Evolutionary conservation across 495 filamentous ascomycete species (phyloP).

Genomic region (Penicillium cosmopolitanum): DNA sequence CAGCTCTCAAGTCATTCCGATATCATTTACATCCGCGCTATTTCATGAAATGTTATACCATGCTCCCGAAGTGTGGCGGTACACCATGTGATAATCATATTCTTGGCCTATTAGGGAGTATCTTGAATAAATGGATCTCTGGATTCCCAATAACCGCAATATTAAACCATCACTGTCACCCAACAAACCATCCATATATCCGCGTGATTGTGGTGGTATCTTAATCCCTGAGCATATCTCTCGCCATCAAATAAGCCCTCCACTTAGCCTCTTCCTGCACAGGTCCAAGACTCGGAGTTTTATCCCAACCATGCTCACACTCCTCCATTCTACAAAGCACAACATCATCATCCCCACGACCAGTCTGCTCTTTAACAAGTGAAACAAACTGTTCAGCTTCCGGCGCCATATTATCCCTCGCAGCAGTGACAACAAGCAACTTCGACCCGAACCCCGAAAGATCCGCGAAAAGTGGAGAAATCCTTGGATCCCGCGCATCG

Average conservation of each 20-base stretch:
- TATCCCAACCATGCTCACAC: background rate
- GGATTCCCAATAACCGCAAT: no score
- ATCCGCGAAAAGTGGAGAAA: background rate
- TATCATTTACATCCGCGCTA: no score
- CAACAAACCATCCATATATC: no score
- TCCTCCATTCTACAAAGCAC: background rate
- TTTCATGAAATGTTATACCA: no score
- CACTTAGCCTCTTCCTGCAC: constrained; percentile 1
- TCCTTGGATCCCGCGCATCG: background rate
- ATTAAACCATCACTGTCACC: no score
- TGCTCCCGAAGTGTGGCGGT: no score
- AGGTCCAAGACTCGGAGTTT: background rate
- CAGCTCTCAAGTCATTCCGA: background rate
- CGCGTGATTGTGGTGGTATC: background rate
- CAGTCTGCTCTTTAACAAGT: background rate
- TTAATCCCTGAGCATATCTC: background rate
- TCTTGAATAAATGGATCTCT: no score
- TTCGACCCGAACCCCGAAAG: background rate
- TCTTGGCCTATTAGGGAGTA: no score
- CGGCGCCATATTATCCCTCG: background rate
- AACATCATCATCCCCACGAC: background rate
- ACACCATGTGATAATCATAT: no score
- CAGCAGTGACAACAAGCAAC: constrained; percentile 5
- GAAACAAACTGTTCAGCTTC: background rate
- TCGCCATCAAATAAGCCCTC: background rate